Percentiles rank a stretch among this genome's conserved stretches.
Conservation (phyloP, 192 early-diverging fungal species). For the Backusella liffmaniae region DNA sequence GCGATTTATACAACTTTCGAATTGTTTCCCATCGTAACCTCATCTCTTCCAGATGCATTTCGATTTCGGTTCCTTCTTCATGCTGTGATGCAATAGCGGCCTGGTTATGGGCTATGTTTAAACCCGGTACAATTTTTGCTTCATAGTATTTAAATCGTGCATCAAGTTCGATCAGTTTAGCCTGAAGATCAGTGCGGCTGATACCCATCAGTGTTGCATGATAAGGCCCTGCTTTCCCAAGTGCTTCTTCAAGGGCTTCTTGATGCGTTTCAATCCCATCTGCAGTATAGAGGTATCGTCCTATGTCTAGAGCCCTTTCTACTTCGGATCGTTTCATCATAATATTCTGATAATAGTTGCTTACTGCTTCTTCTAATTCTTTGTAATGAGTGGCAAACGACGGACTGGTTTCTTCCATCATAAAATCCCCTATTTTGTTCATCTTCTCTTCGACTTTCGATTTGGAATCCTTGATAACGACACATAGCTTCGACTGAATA, state of each 20-base stretch:
- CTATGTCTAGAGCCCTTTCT: conserved; percentile 23
- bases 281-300: conserved; percentile 24
- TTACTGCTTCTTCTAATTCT: conserved; percentile 30
- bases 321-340: conserved; percentile 33
- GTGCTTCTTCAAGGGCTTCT: conserved; percentile 34
- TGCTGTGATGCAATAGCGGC: not conserved
- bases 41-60: conserved; percentile 9
- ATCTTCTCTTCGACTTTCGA: not conserved
- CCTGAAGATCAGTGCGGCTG: conserved; percentile 33
- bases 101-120: conserved; percentile 4
- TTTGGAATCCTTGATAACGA: not conserved
- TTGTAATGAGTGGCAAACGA: conserved; percentile 32
- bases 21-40: conserved; percentile 8
- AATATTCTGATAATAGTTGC: conserved; percentile 24
- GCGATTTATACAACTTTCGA: not conserved
- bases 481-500: not conserved
- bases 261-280: conserved; percentile 40
- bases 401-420: conserved; percentile 4
- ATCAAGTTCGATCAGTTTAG: conserved; percentile 39
- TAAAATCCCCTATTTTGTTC: not conserved
- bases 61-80: not conserved
- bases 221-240: conserved; percentile 24
- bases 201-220: conserved; percentile 10
- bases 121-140: not conserved
- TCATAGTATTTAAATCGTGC: conserved; percentile 41